Percentiles rank a stretch among this genome's conserved stretches.
Conservation (phyloP, 306 rosid genomes). For the Carpinus viminea region DNA sequence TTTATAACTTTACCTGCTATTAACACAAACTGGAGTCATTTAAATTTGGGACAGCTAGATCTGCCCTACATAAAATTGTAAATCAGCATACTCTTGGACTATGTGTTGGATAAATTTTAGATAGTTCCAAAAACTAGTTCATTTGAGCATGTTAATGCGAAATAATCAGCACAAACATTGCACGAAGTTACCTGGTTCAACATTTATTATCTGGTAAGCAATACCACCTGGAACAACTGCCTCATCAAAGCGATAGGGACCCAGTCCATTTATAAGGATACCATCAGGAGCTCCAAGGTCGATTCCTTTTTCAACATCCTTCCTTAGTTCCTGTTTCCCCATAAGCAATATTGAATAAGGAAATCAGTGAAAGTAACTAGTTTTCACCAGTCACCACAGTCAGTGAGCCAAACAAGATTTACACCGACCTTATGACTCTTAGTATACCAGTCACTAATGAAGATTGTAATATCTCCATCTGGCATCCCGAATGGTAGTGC, state of each 20-base stretch:
- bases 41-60: not conserved
- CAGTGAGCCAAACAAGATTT: constrained; percentile 5
- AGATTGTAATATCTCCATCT: constrained; percentile 85
- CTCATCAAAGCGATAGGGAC: constrained; percentile 74
- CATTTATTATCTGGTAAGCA: constrained; percentile 67
- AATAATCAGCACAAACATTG: not conserved
- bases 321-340: constrained; percentile 63
- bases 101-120: too few relatives aligned
- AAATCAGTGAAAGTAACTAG: constrained; percentile 18
- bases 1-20: not conserved
- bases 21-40: not conserved
- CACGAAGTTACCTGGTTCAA: constrained; percentile 68
- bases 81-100: not conserved
- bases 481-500: constrained; percentile 79
- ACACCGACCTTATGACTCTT: constrained; percentile 71
- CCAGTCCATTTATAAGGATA: constrained; percentile 75
- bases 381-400: constrained; percentile 1
- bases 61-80: not conserved
- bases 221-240: constrained; percentile 59
- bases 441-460: constrained; percentile 84
- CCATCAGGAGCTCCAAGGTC: constrained; percentile 80
- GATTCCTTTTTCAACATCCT: constrained; percentile 62
- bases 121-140: not conserved
- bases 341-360: constrained; percentile 30
- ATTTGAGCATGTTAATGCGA: not conserved